Conservation (phyloP, 1,284 basidiomycete species). For the Flammula alnicola region DNA sequence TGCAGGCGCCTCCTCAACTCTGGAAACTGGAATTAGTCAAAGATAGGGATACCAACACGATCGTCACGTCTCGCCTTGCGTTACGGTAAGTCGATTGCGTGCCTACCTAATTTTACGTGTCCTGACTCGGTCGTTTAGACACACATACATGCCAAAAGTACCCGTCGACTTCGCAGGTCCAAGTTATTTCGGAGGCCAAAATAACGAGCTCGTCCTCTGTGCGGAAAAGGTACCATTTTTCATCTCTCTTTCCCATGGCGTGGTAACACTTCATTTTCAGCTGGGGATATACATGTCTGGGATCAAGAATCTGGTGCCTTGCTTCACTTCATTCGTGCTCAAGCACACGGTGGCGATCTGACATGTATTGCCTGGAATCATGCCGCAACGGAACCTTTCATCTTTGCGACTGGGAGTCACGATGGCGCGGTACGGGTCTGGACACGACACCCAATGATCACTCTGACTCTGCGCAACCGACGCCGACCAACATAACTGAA, state of each 20-base stretch:
- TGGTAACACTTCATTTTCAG: constrained; percentile 39
- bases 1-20: constrained; percentile 75
- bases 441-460: constrained; percentile 43
- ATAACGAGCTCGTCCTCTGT: constrained; percentile 77
- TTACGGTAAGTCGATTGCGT: constrained; percentile 34
- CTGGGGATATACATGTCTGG: constrained; percentile 84
- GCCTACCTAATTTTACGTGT: neutral
- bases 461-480: constrained; percentile 11
- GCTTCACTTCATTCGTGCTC: constrained; percentile 66
- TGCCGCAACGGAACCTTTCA: constrained; percentile 66
- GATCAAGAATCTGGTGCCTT: constrained; percentile 74
- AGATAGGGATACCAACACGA: constrained; percentile 44
- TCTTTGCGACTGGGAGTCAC: constrained; percentile 80
- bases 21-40: constrained; percentile 76
- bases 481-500: constrained; percentile 11
- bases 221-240: constrained; percentile 68
- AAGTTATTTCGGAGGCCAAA: constrained; percentile 79
- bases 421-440: constrained; percentile 76
- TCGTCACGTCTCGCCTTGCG: constrained; percentile 50
- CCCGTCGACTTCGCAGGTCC: constrained; percentile 77
- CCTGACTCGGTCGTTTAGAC: constrained; percentile 37
- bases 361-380: constrained; percentile 82
- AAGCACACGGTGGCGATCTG: constrained; percentile 64
- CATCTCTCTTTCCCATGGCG: neutral
- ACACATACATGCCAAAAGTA: constrained; percentile 73